Percentiles rank a stretch among this genome's conserved stretches.
Conservation (phyloP, 2,329 filamentous ascomycete genomes). For the Fusarium newnesense region DNA sequence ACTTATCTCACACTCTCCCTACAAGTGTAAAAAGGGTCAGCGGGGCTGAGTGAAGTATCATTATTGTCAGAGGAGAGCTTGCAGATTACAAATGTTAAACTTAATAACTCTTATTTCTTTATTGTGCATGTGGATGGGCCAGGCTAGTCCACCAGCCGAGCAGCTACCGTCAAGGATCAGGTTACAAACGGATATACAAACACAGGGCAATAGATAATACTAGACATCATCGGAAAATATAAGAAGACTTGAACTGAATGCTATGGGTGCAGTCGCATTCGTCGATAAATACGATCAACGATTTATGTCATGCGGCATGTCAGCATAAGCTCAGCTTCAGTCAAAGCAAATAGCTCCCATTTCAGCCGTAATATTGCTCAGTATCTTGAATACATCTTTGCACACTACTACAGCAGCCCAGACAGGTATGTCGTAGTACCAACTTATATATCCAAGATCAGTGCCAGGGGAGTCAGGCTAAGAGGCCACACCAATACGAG, state of each 20-base stretch:
- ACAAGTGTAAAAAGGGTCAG: not conserved
- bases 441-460: not conserved
- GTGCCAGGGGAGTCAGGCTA: not conserved
- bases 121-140: not conserved
- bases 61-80: not conserved
- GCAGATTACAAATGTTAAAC: not conserved
- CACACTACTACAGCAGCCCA: not conserved
- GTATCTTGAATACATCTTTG: not conserved
- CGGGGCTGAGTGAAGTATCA: not conserved
- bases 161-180: not conserved
- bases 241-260: not conserved
- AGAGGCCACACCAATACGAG: too few relatives aligned
- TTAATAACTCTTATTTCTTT: not conserved
- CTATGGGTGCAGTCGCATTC: not conserved
- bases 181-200: not conserved
- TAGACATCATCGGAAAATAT: not conserved
- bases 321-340: slow-evolving; percentile 1
- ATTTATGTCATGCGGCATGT: not conserved
- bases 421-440: not conserved
- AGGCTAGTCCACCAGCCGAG: not conserved
- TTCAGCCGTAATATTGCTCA: not conserved
- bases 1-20: not conserved
- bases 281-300: not conserved
- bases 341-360: not conserved
- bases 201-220: not conserved